Conservation (phyloP, 306 rosid genomes). For the apple (Malus domestica) region DNA sequence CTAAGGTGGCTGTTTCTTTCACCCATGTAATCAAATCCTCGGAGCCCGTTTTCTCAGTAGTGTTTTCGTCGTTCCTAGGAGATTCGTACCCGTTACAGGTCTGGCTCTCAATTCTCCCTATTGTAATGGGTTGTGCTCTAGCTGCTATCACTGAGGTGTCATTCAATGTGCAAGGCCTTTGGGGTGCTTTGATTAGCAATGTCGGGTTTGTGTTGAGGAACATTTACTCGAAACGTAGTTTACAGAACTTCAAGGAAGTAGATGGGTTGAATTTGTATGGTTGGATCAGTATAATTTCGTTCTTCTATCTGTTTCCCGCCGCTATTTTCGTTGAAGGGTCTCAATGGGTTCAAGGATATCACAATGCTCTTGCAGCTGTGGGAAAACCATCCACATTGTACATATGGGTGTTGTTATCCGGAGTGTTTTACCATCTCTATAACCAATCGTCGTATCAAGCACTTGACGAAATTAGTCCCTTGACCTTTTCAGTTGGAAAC, state of each 20-base stretch:
- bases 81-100: conserved; percentile 70
- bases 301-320: conserved; percentile 74
- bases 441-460: conserved; percentile 97
- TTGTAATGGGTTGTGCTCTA: conserved; percentile 80
- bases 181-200: conserved; percentile 87
- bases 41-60: conserved; percentile 81
- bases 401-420: conserved; percentile 77
- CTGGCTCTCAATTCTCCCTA: conserved; percentile 88
- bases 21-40: conserved; percentile 95
- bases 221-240: conserved; percentile 73
- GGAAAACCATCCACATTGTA: conserved; percentile 69
- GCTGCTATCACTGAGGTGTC: conserved; percentile 89
- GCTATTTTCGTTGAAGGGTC: conserved; percentile 85
- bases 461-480: conserved; percentile 77
- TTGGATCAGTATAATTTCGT: conserved; percentile 61
- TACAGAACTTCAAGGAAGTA: conserved; percentile 74
- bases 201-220: conserved; percentile 87
- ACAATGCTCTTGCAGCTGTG: conserved; percentile 53
- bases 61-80: conserved; percentile 68
- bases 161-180: conserved; percentile 71
- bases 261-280: conserved; percentile 88
- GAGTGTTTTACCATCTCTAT: conserved; percentile 89
- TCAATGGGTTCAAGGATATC: conserved; percentile 87
- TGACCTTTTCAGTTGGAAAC: conserved; percentile 90
- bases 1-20: conserved; percentile 94